Evolutionary conservation across 805 yeast species (phyloP).

Genomic region (Candida montana): DNA sequence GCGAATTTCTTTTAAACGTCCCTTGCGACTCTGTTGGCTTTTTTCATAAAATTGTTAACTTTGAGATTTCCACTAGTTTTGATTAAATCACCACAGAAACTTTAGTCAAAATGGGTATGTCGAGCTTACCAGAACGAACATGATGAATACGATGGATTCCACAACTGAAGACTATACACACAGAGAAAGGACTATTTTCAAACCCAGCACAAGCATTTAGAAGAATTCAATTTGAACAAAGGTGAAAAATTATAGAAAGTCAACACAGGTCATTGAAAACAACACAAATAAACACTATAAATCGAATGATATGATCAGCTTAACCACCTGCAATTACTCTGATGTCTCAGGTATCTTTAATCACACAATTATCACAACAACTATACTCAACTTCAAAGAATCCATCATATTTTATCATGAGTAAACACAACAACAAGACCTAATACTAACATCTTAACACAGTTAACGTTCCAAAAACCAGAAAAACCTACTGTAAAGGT

Average conservation of each 20-base stretch:
- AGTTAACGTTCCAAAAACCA: slow-evolving; percentile 99
- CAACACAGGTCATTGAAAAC: no score
- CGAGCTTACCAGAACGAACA: not conserved
- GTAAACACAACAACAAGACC: not conserved
- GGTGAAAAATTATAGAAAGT: no score
- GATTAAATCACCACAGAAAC: slow-evolving; percentile 18
- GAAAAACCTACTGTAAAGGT: slow-evolving; percentile 99
- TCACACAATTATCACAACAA: no score
- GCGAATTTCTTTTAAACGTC: not conserved
- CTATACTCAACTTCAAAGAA: not conserved
- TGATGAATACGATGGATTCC: not conserved
- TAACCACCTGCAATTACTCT: no score
- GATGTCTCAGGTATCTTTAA: no score
- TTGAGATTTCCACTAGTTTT: slow-evolving; percentile 11
- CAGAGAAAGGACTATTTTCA: no score
- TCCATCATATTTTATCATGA: not conserved
- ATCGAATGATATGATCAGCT: no score
- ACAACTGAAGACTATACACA: not conserved
- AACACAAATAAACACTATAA: no score
- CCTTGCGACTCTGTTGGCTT: slow-evolving; percentile 3
- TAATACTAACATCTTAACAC: slow-evolving; percentile 25
- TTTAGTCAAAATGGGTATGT: slow-evolving; percentile 29
- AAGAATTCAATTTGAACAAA: no score
- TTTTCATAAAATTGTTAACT: slow-evolving; percentile 19
- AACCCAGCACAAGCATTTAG: no score